Evolutionary conservation across 805 yeast species (phyloP), one percentile per base, ranked within the genome.

Genomic region (Saitoella complicata): DNA sequence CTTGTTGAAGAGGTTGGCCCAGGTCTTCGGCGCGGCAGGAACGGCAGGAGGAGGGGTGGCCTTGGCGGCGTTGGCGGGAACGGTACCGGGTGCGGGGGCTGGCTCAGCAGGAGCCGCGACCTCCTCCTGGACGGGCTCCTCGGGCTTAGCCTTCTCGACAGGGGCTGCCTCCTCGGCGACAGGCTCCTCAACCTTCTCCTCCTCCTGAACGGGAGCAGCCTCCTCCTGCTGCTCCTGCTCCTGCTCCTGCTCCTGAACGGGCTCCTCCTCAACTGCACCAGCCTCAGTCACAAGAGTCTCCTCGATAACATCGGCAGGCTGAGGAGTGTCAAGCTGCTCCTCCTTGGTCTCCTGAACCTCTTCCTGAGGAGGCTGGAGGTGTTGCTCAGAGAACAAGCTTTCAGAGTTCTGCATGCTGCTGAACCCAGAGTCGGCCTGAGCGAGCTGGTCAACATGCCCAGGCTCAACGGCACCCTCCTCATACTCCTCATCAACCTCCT

Each of bases 401-500:
- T 21, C 21, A 21, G 13, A 21, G 9, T 21, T 37, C 11, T 37
- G 13, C 7, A 37, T 8, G 30, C 39, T 21, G 30, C 21, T 37
- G 11, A 30, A 37, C 30, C 30, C 8, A 7, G 39, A 30, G 9
- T 37, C 30, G 11, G 13, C 39, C 21, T 37, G 30, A 37, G 39
- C 13, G 39, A 9, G 30, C 7, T 7, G 11, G 21, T 9, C 39
- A 8, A 13, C 39, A 37, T 37, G 39, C 3, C 12, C 34, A 6
- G 29, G 10, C 30, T 35, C 37, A 10, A 11, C 37, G 31, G 38
- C 34, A 11, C 33, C 54, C 7, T 51, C 58, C 7, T 53, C 57
- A 29, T 52, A 58, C 4, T 42, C 49, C 9, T 46, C 38, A 11
- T 44, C 48, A 38, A 48, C 52, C 31, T 59, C 62, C 38, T 63